phyloP scores from a whole-genome alignment of 106 monocot genomes.

The Apostasia shenzhenica region DNA sequence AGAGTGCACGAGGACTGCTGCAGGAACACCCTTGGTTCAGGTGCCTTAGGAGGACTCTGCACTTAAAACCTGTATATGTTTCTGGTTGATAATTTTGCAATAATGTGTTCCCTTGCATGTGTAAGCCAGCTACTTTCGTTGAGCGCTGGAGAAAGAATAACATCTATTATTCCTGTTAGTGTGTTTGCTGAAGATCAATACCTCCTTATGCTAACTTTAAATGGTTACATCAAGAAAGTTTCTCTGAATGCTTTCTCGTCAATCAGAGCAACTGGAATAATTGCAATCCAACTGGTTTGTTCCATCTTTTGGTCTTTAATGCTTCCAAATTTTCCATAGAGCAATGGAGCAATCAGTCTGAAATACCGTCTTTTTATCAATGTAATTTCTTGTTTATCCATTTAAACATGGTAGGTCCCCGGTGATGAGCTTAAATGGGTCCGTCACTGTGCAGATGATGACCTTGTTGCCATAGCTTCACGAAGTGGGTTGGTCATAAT shows the following conservation, averaged over 20 bases:
- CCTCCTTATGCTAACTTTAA: slow-evolving; percentile 77
- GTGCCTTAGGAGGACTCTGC: slow-evolving; percentile 15
- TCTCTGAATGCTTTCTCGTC: slow-evolving; percentile 84
- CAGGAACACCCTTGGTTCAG: slow-evolving; percentile 92
- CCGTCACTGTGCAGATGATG: slow-evolving; percentile 67
- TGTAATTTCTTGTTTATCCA: not conserved
- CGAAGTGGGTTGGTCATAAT: slow-evolving; percentile 89
- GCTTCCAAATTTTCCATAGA: slow-evolving; percentile 1
- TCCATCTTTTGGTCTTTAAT: not conserved
- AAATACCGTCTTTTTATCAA: not conserved
- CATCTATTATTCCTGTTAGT: slow-evolving; percentile 92
- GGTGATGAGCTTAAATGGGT: slow-evolving; percentile 97
- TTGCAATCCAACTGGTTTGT: slow-evolving; percentile 94
- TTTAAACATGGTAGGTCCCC: slow-evolving; percentile 44
- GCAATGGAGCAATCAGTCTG: not conserved
- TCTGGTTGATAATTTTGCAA: slow-evolving; percentile 4
- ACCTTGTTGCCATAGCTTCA: slow-evolving; percentile 87
- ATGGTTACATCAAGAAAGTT: slow-evolving; percentile 97
- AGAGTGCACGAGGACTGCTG: slow-evolving; percentile 81
- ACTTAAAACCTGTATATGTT: not conserved
- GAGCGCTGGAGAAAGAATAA: slow-evolving; percentile 88
- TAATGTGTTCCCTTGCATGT: not conserved
- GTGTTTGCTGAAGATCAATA: slow-evolving; percentile 87
- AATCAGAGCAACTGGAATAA: slow-evolving; percentile 85
- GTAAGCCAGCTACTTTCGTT: slow-evolving; percentile 65